phyloP scores from a whole-genome alignment of 805 yeast genomes.

The Middelhovenomyces tepae region DNA sequence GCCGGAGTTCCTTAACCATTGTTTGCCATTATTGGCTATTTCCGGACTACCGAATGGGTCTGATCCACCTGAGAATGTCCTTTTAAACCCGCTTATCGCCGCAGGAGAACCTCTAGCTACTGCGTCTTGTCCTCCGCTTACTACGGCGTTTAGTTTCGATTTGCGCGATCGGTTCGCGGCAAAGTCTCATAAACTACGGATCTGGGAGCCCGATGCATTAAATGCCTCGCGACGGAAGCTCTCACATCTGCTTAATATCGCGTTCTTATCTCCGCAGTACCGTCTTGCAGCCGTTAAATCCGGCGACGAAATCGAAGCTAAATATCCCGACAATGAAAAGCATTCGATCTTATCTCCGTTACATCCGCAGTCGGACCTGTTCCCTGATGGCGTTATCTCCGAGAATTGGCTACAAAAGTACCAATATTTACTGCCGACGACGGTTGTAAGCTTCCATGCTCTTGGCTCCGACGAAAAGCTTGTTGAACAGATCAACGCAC shows the following conservation, averaged over 20 bases:
- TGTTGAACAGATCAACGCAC: conserved; percentile 14
- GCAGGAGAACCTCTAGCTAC: too few species aligned
- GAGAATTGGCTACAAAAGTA: conserved; percentile 48
- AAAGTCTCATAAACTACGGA: too few species aligned
- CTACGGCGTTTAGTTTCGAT: too few species aligned
- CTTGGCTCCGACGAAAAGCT: conserved; percentile 27
- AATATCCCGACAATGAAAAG: conserved; percentile 8
- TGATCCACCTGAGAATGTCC: too few species aligned
- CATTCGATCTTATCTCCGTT: conserved; percentile 37
- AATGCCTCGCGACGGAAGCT: conserved; percentile 12
- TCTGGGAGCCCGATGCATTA: conserved; percentile 15
- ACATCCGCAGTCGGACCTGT: conserved; percentile 31
- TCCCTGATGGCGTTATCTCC: conserved; percentile 36
- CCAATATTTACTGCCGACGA: conserved; percentile 38
- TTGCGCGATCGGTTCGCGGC: too few species aligned
- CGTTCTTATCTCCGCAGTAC: conserved; percentile 7
- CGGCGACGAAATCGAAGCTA: neutral
- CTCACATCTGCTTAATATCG: conserved; percentile 13
- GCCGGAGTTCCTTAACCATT: too few species aligned
- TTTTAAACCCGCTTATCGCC: too few species aligned
- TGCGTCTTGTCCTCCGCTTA: too few species aligned
- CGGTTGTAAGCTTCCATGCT: conserved; percentile 38
- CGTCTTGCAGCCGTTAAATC: conserved; percentile 5
- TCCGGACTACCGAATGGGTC: too few species aligned
- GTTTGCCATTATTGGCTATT: too few species aligned